phyloP scores from a whole-genome alignment of 2,329 filamentous ascomycete species.

The Colletotrichum abscissum region DNA sequence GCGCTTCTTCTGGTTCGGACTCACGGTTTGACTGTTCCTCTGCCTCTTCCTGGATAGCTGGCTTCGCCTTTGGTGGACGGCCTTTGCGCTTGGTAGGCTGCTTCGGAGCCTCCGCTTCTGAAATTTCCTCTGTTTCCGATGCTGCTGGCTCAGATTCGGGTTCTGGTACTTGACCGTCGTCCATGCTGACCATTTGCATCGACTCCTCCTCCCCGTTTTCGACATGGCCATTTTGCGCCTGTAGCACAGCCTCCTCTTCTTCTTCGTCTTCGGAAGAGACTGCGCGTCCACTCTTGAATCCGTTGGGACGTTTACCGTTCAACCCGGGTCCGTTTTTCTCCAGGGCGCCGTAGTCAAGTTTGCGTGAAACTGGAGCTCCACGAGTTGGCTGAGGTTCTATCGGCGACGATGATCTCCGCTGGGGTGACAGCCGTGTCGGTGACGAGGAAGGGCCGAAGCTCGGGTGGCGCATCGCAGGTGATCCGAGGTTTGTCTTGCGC shows the following conservation, averaged over 20 bases:
- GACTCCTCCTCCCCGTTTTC: conserved; percentile 52
- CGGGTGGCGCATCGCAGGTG: conserved; percentile 71
- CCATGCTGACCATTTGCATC: conserved; percentile 50
- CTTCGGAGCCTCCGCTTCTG: conserved; percentile 29
- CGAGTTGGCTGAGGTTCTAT: conserved; percentile 42
- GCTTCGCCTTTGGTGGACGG: conserved; percentile 27
- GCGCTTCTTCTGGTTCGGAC: conserved; percentile 38
- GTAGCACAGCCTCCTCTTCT: conserved; percentile 40
- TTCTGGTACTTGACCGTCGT: conserved; percentile 41
- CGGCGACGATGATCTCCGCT: conserved; percentile 35
- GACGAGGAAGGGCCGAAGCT: conserved; percentile 66
- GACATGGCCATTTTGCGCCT: conserved; percentile 37
- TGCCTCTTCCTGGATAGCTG: conserved; percentile 18
- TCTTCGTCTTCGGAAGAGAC: conserved; percentile 43
- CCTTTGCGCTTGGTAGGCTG: conserved; percentile 28
- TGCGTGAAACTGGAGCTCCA: conserved; percentile 60
- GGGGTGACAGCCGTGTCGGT: conserved; percentile 54
- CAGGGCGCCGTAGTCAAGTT: conserved; percentile 61
- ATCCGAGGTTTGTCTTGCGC: conserved; percentile 69
- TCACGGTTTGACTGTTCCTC: conserved; percentile 40
- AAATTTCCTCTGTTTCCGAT: conserved; percentile 41
- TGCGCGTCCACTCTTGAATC: conserved; percentile 41
- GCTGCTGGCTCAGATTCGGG: conserved; percentile 44
- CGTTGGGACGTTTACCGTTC: conserved; percentile 38
- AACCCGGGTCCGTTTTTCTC: conserved; percentile 36